These are phyloP conservation scores for Suillus discolor DNA, from an alignment of 768 basidiomycete genomes.

Conservation along the genomic window DNA sequence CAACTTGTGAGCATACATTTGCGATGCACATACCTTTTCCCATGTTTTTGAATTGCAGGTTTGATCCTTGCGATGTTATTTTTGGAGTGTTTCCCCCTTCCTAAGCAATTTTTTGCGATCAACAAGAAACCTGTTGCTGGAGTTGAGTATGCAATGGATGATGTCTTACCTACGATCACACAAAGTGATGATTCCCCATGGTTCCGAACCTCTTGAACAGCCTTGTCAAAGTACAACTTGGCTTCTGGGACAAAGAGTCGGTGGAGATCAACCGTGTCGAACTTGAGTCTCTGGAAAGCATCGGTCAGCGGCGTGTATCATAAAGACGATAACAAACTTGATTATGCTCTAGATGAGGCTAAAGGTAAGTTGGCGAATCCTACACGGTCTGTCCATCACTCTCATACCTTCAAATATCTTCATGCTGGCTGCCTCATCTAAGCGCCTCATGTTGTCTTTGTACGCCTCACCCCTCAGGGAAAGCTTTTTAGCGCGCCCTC, in stretches of 20 bases:
- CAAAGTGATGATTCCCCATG: constrained; percentile 59
- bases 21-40: constrained; percentile 57
- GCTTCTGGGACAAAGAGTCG: constrained; percentile 89
- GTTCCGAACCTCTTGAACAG: constrained; percentile 61
- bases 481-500: constrained; percentile 75
- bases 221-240: constrained; percentile 64
- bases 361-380: neutral
- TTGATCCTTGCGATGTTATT: constrained; percentile 77
- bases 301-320: neutral
- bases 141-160: neutral
- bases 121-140: neutral
- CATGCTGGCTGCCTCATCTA: constrained; percentile 75
- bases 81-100: constrained; percentile 80
- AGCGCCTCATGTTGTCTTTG: constrained; percentile 67
- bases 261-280: constrained; percentile 80
- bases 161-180: constrained; percentile 77
- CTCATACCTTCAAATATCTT: constrained; percentile 78
- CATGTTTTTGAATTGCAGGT: constrained; percentile 82
- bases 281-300: constrained; percentile 31
- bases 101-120: constrained; percentile 34
- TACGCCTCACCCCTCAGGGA: constrained; percentile 75
- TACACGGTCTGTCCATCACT: constrained; percentile 17
- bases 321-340: constrained; percentile 1
- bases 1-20: neutral
- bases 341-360: constrained; percentile 7